Evolutionary conservation across 1,284 basidiomycete genomes (phyloP).

Genomic region (Phenoliferia sp.): DNA sequence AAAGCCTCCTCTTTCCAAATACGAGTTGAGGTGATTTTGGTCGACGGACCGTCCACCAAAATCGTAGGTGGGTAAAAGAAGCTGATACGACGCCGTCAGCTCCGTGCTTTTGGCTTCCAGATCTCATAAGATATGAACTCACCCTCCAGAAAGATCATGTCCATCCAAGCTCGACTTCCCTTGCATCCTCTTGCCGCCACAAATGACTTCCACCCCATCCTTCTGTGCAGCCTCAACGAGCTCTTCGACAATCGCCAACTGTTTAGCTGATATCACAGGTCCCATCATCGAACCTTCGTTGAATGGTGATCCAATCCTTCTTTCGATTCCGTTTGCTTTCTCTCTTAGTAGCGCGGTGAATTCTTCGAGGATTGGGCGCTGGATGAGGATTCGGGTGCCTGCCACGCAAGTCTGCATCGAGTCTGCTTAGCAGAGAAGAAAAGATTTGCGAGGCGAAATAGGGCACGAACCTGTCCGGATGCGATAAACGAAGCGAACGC

Average conservation of each 20-base stretch:
- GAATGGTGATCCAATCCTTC: slow-evolving; percentile 64
- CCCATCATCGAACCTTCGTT: slow-evolving; percentile 63
- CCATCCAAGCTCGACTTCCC: slow-evolving; percentile 65
- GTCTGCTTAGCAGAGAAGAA: too few relatives aligned
- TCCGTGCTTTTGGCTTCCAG: too few relatives aligned
- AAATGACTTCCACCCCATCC: slow-evolving; percentile 68
- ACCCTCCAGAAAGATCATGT: slow-evolving; percentile 45
- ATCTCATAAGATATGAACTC: not conserved
- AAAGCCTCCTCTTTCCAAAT: slow-evolving; percentile 71
- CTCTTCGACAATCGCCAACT: slow-evolving; percentile 82
- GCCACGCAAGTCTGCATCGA: not conserved
- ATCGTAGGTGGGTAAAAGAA: slow-evolving; percentile 49
- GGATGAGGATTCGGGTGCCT: slow-evolving; percentile 25
- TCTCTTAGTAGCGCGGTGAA: slow-evolving; percentile 64
- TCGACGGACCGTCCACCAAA: slow-evolving; percentile 46
- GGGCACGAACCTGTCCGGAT: slow-evolving; percentile 7
- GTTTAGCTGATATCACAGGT: slow-evolving; percentile 55
- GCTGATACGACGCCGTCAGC: not conserved
- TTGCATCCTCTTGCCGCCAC: slow-evolving; percentile 61
- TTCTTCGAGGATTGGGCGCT: slow-evolving; percentile 61
- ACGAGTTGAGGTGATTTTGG: slow-evolving; percentile 48
- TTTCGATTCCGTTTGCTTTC: slow-evolving; percentile 61
- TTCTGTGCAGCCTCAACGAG: slow-evolving; percentile 83
- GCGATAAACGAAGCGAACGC: slow-evolving; percentile 30
- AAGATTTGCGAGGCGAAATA: not conserved